Percentiles rank a stretch among this genome's conserved stretches.
These are phyloP conservation scores for Trichoderma lentiforme DNA, from an alignment of 2,329 filamentous ascomycete genomes.

Conservation along the genomic window DNA sequence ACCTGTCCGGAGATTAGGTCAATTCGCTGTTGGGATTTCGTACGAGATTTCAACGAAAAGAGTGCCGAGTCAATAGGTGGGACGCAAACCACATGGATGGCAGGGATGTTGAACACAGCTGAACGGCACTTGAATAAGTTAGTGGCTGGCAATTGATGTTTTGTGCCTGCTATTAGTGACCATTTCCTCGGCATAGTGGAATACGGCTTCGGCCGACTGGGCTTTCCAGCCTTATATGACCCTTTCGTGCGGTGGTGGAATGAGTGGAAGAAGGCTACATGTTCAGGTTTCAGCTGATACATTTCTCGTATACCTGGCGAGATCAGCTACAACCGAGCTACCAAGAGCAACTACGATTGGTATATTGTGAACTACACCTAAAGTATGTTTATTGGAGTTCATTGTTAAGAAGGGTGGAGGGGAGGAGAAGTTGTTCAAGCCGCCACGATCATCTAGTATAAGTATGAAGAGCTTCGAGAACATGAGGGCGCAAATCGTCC, in stretches of 20 bases:
- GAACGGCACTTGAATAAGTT: background rate
- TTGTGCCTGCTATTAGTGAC: background rate
- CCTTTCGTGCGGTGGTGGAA: background rate
- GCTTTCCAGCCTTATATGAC: background rate
- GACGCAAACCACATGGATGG: background rate
- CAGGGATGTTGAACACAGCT: conserved; percentile 1
- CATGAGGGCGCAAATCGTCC: background rate
- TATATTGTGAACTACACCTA: background rate
- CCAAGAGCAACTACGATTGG: background rate
- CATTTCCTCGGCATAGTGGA: background rate
- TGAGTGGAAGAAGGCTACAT: background rate
- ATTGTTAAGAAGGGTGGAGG: background rate
- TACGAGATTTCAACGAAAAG: background rate
- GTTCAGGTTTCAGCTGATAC: no score
- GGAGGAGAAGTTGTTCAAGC: background rate
- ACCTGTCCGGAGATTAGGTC: background rate
- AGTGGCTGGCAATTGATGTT: background rate
- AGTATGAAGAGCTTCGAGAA: background rate
- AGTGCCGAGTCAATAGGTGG: background rate
- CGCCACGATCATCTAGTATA: background rate
- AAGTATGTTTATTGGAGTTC: background rate
- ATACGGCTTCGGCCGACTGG: background rate
- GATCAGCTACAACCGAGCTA: background rate
- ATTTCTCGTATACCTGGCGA: background rate
- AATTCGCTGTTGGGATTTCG: background rate